Evolutionary conservation across 1,284 basidiomycete species (phyloP), one percentile per base, ranked within the genome.

Genomic region (Pisolithus thermaeus): DNA sequence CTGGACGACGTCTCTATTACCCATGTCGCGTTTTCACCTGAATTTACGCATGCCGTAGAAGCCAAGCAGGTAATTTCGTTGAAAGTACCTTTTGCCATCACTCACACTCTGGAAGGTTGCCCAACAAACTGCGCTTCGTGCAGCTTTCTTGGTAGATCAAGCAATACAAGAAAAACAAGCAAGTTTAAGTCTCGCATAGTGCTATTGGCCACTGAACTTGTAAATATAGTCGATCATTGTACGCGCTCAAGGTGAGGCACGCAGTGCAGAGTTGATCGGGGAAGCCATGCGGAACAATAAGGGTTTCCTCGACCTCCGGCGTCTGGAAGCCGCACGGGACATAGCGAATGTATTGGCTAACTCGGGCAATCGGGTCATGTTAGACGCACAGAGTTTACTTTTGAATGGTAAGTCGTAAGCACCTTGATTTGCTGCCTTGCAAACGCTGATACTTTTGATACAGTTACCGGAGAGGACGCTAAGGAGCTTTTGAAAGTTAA

Each of bases 1-100:
- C 77, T 99, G 49, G 97, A 99, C 66, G 97, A 99, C 67, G 97
- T 99, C 27, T 99, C 97, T 32, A 96, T 99, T 61, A 99, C 97
- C 20, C 97, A 99, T 72, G 92, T 99, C 58, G 91, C 95, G 22
- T 99, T 99, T 81, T 95, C 92, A 23, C 93, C 94, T 28, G 97
- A 99, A 62, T 99, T 99, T 73, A 98, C 95, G 1, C 94, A 97
- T 69, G 97, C 97, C 27, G 97, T 99, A 50, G 97, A 99, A 73
- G 95, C 96, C 50, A 99, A 99, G 77, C 97, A 99, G 75, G 89
- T 89, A 20, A 48, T 54, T 35, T 46, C 30, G 23, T 47, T 28
- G 20, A 46, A n/a, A 37, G 7, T 27, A 20, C 36, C 18, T 35
- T 44, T 37, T 47, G n/a, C 28, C 9, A 46, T 18, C 28, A 22